Conservation (phyloP, 805 yeast species). For the Lipomyces yamadae region DNA sequence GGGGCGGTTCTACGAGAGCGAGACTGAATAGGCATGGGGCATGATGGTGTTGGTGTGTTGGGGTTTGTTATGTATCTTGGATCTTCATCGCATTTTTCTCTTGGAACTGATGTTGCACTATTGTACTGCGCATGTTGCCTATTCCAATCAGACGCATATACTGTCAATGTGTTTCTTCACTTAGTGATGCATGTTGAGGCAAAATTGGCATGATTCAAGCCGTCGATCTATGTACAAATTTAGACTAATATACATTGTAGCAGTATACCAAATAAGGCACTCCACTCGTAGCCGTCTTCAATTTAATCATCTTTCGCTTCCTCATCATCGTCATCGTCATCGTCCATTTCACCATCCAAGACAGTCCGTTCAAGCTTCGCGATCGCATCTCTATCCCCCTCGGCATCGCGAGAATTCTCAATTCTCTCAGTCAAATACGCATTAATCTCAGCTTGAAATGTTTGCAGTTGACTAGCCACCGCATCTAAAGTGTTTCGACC, state of each 20-base stretch:
- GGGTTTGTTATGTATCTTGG: not conserved
- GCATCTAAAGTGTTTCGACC: conserved; percentile 11
- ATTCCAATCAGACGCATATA: not conserved
- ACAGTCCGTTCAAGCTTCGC: conserved; percentile 26
- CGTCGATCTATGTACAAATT: not conserved
- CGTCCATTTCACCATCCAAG: conserved; percentile 36
- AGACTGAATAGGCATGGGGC: not conserved
- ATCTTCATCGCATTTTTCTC: not conserved
- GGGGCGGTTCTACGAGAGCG: not conserved
- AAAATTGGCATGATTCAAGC: not conserved
- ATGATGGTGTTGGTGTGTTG: not conserved
- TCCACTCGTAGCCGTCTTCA: not conserved
- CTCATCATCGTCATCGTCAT: conserved; percentile 28
- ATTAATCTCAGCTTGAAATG: conserved; percentile 33
- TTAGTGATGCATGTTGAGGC: not conserved
- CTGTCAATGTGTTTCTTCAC: not conserved
- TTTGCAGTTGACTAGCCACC: conserved; percentile 15
- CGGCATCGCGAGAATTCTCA: conserved; percentile 1
- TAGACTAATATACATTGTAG: not conserved
- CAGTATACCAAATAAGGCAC: not conserved
- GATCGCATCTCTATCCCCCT: conserved; percentile 17
- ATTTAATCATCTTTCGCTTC: conserved; percentile 18
- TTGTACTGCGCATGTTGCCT: conserved; percentile 4
- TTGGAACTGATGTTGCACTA: not conserved
- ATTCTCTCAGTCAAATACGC: conserved; percentile 33